Evolutionary conservation across 2,329 filamentous ascomycete genomes (phyloP), one percentile per base, ranked within the genome.

Genomic region (Aureobasidium sp.): DNA sequence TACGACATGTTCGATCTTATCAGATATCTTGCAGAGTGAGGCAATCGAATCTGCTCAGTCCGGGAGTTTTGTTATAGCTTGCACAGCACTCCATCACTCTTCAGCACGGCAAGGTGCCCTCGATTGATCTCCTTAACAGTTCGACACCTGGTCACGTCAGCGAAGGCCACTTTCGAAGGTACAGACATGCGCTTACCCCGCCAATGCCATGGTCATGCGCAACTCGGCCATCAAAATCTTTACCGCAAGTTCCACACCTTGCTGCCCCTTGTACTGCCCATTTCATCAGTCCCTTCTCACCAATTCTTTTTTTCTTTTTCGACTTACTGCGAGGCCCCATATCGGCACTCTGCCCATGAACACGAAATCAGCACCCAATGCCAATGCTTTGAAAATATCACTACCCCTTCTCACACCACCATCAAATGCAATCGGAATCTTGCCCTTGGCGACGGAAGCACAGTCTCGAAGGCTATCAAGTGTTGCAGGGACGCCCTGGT

Each of bases 391-490:
- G 72, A 85, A 80, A 12, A 84, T 76, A 68, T 86, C 83, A 0
- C 77, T 80, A 0, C 82, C 83, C 15, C 79, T 77, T 42, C 83
- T 69, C 36, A 85, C 79, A 0, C 83, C 82, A 12, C 78, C 80
- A 67, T 89, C 87, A 17, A 88, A 81, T 47, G 87, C 78, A 23
- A 89, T 77, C 0, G 81, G 80, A n/a, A 87, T 75, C 63, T 78
- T 79, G 20, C 79, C 78, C 2, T 70, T 66, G 1, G 73, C 75
- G 6, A 73, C 74, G 2, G 68, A 68, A 0, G 72, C 76, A 52
- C 74, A 75, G 53, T 77, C 74, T 0, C 71, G 71, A 12, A 79
- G 68, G 10, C 73, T 78, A 61, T 84, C 83, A 5, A 86, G 72
- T 5, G 80, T 80, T 3, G 78, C 79, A 6, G 80, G 75, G 2